Conservation (phyloP, 441 rosid genomes). For the Jatropha multifida region DNA sequence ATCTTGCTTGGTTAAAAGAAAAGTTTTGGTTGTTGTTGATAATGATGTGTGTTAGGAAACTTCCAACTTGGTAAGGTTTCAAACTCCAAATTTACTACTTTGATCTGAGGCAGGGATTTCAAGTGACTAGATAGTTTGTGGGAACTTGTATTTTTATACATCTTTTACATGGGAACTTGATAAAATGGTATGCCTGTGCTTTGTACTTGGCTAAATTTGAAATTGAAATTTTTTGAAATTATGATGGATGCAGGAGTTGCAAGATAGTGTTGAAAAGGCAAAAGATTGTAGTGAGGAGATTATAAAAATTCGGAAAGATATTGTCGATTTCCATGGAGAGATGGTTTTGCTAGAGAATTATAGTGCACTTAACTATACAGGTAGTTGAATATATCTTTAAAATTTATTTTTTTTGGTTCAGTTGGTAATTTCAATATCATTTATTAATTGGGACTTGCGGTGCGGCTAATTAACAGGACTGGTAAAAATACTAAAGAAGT, state of each 20-base stretch:
- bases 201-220: neutral
- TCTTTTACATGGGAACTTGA: neutral
- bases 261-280: slow-evolving; percentile 57
- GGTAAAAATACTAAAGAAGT: slow-evolving; percentile 81
- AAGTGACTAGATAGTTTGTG: too few species aligned
- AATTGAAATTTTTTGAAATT: neutral
- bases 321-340: slow-evolving; percentile 89
- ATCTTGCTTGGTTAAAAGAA: neutral
- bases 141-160: neutral
- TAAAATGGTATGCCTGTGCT: neutral
- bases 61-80: neutral
- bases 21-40: neutral
- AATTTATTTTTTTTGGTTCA: neutral
- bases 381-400: slow-evolving; percentile 25
- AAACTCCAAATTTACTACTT: too few species aligned
- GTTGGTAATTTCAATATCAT: too few species aligned
- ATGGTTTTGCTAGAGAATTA: slow-evolving; percentile 91
- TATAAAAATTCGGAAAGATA: slow-evolving; percentile 60
- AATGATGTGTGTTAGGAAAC: neutral
- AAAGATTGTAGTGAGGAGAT: slow-evolving; percentile 49
- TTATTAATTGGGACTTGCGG: neutral
- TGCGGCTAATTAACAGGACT: slow-evolving; percentile 44
- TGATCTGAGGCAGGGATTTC: too few species aligned
- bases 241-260: slow-evolving; percentile 54
- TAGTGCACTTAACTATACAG: slow-evolving; percentile 92